Conservation (phyloP, 257 asterid species). For the Rhazya stricta region DNA sequence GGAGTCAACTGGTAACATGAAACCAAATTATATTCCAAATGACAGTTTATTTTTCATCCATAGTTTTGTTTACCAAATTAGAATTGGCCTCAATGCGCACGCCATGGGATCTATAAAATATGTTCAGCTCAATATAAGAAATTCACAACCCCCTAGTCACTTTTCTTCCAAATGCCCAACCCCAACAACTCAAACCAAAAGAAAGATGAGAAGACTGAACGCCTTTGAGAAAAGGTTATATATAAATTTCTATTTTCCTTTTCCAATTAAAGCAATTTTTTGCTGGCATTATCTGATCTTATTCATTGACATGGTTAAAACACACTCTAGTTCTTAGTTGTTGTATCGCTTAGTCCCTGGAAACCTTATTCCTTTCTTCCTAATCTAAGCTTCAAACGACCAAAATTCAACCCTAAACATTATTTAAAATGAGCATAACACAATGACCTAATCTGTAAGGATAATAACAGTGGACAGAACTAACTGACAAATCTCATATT, state of each 20-base stretch:
- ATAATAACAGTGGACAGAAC: background rate
- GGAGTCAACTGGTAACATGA: constrained; percentile 69
- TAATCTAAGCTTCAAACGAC: background rate
- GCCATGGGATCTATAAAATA: background rate
- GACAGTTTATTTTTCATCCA: background rate
- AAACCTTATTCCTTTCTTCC: background rate
- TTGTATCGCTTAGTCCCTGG: background rate
- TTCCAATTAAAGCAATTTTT: background rate
- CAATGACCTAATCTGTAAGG: background rate
- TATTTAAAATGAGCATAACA: background rate
- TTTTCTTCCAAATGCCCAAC: too few relatives aligned
- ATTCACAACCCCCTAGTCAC: background rate
- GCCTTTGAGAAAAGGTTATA: background rate
- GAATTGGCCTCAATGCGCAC: background rate
- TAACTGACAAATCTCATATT: background rate
- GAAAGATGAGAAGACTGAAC: background rate
- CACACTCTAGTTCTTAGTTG: background rate
- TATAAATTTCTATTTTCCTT: background rate
- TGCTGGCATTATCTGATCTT: background rate
- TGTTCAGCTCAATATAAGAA: background rate
- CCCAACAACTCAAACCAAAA: background rate
- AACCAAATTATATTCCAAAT: constrained; percentile 7
- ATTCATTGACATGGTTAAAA: background rate
- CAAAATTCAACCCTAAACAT: background rate
- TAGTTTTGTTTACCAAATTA: background rate